These are phyloP conservation scores for Coprinopsis sp. DNA, from an alignment of 768 basidiomycete species.

Conservation along the genomic window DNA sequence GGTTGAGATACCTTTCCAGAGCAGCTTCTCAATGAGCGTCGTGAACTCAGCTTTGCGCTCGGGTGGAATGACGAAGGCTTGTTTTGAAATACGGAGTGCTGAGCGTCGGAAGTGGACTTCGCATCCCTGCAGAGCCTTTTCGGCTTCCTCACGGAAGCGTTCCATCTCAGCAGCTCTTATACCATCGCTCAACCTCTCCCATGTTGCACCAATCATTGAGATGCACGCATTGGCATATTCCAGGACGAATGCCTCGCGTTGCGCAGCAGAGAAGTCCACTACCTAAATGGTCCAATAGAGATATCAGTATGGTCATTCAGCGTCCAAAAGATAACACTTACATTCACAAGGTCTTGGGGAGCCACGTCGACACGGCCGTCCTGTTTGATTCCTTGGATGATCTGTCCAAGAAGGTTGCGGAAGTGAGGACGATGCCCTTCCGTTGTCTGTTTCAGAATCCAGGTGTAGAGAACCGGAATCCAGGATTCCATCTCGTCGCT, in stretches of 20 bases:
- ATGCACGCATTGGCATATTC: not conserved
- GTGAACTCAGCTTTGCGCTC: not conserved
- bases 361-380: no score
- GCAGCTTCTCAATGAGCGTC: not conserved
- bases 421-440: no score
- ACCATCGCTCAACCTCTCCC: no score
- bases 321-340: not conserved
- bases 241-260: not conserved
- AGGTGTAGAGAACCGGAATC: no score
- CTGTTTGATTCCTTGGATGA: no score
- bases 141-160: constrained; percentile 13
- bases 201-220: not conserved
- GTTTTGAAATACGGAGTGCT: constrained; percentile 8
- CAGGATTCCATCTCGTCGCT: no score
- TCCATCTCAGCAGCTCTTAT: not conserved
- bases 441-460: no score
- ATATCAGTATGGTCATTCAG: not conserved
- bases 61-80: constrained; percentile 7
- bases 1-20: not conserved
- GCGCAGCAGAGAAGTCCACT: not conserved
- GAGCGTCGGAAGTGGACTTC: constrained; percentile 19
- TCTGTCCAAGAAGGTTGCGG: no score
- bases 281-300: not conserved
- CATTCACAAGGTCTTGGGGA: not conserved
- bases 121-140: constrained; percentile 14